Evolutionary conservation across 1,284 basidiomycete genomes (phyloP).

Genomic region (Sparassis latifolia): DNA sequence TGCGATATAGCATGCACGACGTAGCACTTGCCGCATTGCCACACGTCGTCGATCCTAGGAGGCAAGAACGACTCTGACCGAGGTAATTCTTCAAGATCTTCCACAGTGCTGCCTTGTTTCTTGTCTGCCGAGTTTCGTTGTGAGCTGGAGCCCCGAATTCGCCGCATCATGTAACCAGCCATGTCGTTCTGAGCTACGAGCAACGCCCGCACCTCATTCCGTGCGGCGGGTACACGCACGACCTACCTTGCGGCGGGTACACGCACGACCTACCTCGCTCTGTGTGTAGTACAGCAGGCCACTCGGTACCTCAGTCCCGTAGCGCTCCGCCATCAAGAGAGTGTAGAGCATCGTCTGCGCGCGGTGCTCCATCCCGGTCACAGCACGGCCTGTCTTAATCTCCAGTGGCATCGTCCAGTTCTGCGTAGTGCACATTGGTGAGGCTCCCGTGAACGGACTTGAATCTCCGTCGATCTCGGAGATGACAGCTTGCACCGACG

Average conservation of each 20-base stretch:
- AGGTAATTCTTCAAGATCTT: neutral
- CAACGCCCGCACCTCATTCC: constrained; percentile 83
- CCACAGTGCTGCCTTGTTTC: constrained; percentile 4
- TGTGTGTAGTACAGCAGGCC: constrained; percentile 95
- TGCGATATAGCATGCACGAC: constrained; percentile 92
- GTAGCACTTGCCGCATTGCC: constrained; percentile 80
- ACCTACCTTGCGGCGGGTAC: too few relatives aligned
- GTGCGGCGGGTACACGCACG: constrained; percentile 67
- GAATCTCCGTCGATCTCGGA: constrained; percentile 30
- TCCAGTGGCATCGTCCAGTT: constrained; percentile 73
- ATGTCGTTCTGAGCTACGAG: constrained; percentile 83
- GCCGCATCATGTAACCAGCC: constrained; percentile 64
- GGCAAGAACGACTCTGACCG: constrained; percentile 62
- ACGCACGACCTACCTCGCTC: too few relatives aligned
- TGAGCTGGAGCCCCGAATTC: constrained; percentile 13
- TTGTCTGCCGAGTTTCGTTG: constrained; percentile 19
- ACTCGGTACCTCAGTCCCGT: constrained; percentile 62
- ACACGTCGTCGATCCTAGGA: constrained; percentile 78
- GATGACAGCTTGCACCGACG: constrained; percentile 71
- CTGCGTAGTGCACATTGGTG: constrained; percentile 8
- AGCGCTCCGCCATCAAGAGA: constrained; percentile 85
- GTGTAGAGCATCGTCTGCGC: constrained; percentile 99
- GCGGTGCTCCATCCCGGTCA: constrained; percentile 84
- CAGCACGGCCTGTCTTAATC: constrained; percentile 87
- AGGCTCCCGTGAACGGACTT: constrained; percentile 17